Evolutionary conservation across 2,329 filamentous ascomycete species (phyloP).

Genomic region (Exophiala spinifera): DNA sequence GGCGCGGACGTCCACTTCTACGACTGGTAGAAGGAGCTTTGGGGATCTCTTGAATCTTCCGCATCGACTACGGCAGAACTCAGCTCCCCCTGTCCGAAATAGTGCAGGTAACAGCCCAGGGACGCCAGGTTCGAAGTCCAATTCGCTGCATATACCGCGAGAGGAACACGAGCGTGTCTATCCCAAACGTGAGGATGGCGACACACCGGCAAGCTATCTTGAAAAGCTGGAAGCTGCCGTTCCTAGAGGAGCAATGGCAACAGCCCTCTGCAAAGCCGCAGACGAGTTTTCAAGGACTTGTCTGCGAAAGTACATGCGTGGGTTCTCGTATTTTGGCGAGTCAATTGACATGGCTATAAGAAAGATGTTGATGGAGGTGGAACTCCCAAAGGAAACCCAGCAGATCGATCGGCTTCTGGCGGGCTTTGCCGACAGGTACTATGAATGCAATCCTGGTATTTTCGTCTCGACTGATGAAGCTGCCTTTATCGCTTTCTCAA

Average conservation of each 20-base stretch:
- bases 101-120: slow-evolving; percentile 59
- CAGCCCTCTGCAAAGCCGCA: slow-evolving; percentile 77
- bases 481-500: slow-evolving; percentile 97
- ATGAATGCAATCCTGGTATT: slow-evolving; percentile 97
- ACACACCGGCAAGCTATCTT: slow-evolving; percentile 87
- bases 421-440: slow-evolving; percentile 92
- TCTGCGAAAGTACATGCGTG: slow-evolving; percentile 89
- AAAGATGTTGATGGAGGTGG: slow-evolving; percentile 93
- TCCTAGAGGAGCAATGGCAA: slow-evolving; percentile 77
- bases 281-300: slow-evolving; percentile 82
- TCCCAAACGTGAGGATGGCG: slow-evolving; percentile 78
- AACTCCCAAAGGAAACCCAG: slow-evolving; percentile 94
- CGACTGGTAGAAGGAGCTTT: slow-evolving; percentile 83
- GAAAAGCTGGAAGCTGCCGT: slow-evolving; percentile 76
- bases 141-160: slow-evolving; percentile 73
- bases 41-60: slow-evolving; percentile 79
- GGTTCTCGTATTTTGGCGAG: slow-evolving; percentile 92
- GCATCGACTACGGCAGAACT: slow-evolving; percentile 74
- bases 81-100: slow-evolving; percentile 66
- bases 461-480: slow-evolving; percentile 73
- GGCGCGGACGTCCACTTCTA: slow-evolving; percentile 75
- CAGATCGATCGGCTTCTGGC: slow-evolving; percentile 94
- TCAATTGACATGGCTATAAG: slow-evolving; percentile 97
- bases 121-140: slow-evolving; percentile 76
- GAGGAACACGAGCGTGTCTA: slow-evolving; percentile 60